Evolutionary conservation across 805 yeast genomes (phyloP), one percentile per base, ranked within the genome.

Genomic region (Candida pseudoglaebosa): DNA sequence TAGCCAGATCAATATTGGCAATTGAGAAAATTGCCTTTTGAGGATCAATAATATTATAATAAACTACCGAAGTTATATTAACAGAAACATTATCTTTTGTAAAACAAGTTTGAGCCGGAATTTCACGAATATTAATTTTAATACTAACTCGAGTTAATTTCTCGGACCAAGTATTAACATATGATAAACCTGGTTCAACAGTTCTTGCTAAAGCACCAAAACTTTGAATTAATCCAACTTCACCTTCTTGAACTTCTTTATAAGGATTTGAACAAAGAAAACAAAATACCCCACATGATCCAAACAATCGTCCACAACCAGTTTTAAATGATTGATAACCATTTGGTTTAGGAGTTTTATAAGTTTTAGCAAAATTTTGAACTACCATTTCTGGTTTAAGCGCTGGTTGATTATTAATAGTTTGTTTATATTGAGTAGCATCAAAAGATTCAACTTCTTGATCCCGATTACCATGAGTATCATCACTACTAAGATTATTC

Each of bases 61-160:
- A 80, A 26, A 82, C 70, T 19, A 82, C 87, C 8, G 84, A 77
- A 29, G 84, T 78, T 43, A 81, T 63, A n/a, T 68, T 52, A 38
- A 82, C 76, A 37, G 73, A 65, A 40, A 82, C 84, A 47, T 82
- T 82, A 56, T 82, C 89, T 50, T 75, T 71, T n/a, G 89, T 82
- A 62, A 82, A 71, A 61, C 86, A 81, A 29, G 69, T 65, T 54
- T 81, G 83, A n/a, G 77, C 74, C 1, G 85, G 84, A 31, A 82
- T 73, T 43, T 81, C 86, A 47, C 73, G 60, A 20, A 80, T 80
- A 55, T 70, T 77, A 47, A 78, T 66, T 65, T 73, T 76, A 48
- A 82, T 70, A 47, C 72, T 71, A 13, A 78, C 80, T 17, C 54
- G 48, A 42, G 62, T 59, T 45, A 82, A 56, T 41, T 61, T 71